Base-by-base conservation (phyloP, 2,329 filamentous ascomycete genomes). In the Hymenoscyphus repandus region DNA sequence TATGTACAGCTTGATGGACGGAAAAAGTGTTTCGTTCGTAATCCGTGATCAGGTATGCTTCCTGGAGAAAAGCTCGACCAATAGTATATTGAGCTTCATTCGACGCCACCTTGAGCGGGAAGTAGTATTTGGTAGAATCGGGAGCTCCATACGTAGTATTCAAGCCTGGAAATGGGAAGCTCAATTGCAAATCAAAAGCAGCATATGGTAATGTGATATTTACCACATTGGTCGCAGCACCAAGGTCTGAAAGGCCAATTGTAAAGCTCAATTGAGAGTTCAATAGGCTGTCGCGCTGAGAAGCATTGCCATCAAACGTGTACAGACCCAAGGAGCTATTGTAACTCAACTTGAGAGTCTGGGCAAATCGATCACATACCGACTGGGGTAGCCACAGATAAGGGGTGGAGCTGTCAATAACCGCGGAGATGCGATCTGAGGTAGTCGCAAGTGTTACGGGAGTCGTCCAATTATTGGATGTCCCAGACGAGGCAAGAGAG, bases 261-360 rank as follows among this genome's bases (percentile, higher is more conserved):
- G 73, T 80, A 51, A 85, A 77, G 0, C 71, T 71, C n/a, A 79
- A 68, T 5, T 74, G 67, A 10, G 74, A 68, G 6, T 56, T 50
- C 7, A 70, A 64, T 2, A 70, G 59, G 65, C 86, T 55, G 58
- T 66, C 31, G 63, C 71, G 47, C 79, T 75, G 65, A 81, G 80
- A 43, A 1, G 74, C 64, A 6, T 76, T 74, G 44, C 80, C 72
- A 33, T 79, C 73, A 45, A 88, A 76, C 0, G 82, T 74, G 61
- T 90, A 90, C 0, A 89, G 66, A 10, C 82, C 74, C 9, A 83
- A 77, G 1, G 74, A 76, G 43, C 74, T 75, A 66, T 88, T 83
- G 64, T 83, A 87, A 1, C 74, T 78, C 37, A 90, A 70, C 44
- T 82, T 82, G 48, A 90, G 76, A 1, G 77, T 75, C 1, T 72